Percentiles rank a stretch among this genome's conserved stretches.
These are phyloP conservation scores for Picea abies DNA, from an alignment of 83 land plant genomes.

Conservation along the genomic window DNA sequence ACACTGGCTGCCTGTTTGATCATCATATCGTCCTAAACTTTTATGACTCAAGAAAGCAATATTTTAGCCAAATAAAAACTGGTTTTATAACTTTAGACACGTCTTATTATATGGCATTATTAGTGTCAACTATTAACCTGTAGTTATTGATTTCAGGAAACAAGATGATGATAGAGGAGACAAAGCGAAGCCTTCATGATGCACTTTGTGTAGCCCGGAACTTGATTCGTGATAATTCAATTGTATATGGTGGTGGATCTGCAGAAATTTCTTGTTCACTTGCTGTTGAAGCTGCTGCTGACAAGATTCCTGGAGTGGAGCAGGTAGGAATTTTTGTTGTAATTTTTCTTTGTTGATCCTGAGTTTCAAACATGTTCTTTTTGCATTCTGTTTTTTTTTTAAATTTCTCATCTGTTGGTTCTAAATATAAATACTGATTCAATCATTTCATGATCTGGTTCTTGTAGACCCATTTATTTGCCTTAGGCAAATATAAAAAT, in stretches of 20 bases:
- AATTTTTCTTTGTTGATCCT: too few species aligned
- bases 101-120: background rate
- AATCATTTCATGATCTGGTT: too few species aligned
- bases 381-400: background rate
- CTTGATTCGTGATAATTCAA: conserved; percentile 93
- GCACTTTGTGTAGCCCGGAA: conserved; percentile 99
- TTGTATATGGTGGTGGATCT: conserved; percentile 98
- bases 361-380: too few species aligned
- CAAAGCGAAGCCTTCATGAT: conserved; percentile 97
- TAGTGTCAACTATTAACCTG: background rate
- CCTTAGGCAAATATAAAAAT: too few species aligned
- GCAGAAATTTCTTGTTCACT: conserved; percentile 93
- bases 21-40: too few species aligned
- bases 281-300: conserved; percentile 99
- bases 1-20: too few species aligned
- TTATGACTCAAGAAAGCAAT: too few species aligned
- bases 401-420: background rate
- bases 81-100: too few species aligned
- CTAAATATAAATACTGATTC: too few species aligned
- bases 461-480: too few species aligned
- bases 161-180: conserved; percentile 99
- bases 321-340: conserved; percentile 45
- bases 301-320: conserved; percentile 94
- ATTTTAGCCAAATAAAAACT: too few species aligned
- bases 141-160: conserved; percentile 59